Evolutionary conservation across 116 monocot genomes (phyloP), one percentile per base, ranked within the genome.

Genomic region (Phalaenopsis hybrid): DNA sequence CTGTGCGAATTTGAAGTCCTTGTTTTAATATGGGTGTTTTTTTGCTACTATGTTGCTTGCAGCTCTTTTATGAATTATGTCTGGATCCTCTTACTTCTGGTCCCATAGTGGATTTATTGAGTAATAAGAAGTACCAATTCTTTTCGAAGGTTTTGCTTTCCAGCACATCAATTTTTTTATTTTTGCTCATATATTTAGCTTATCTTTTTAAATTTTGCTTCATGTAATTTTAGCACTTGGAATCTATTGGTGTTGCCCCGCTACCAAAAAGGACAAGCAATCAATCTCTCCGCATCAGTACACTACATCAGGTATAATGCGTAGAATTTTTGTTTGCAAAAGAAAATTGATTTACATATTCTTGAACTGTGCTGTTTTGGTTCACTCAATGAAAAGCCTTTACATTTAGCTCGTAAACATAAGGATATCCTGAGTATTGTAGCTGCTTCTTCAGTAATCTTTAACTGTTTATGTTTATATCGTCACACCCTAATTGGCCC

Each of bases 41-140:
- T 76, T 67, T 34, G 16, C 63, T 82, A 83, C 11, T 58, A 15
- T 31, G 17, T 25, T 28, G 13, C 58, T 34, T 90, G 57, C 88
- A 99, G 99, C 95, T 99, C 57, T 74, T 99, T 43, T 95, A 99
- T 84, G 99, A 99, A 85, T 84, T 99, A 75, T 95, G 99, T 72
- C 77, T 90, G 74, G 95, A 99, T 82, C 88, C 93, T 45, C 77
- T 87, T 63, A 93, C 99, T 55, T 7, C 79, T 87, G 93, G 86
- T 9, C 89, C 99, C 45, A 84, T 79, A 76, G 90, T 95, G 84
- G 95, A 93, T 87, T 78, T 99, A 58, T 85, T 95, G 68, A 85
- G 92, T 79, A 86, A 89, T 68, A 95, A 88, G 51, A 95, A 85
- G 78, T 92, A 95, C 75, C 95, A 92, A 44, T 93, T 92, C 81